These are phyloP conservation scores for Suillus brevipes DNA, from an alignment of 768 basidiomycete species.

Conservation along the genomic window DNA sequence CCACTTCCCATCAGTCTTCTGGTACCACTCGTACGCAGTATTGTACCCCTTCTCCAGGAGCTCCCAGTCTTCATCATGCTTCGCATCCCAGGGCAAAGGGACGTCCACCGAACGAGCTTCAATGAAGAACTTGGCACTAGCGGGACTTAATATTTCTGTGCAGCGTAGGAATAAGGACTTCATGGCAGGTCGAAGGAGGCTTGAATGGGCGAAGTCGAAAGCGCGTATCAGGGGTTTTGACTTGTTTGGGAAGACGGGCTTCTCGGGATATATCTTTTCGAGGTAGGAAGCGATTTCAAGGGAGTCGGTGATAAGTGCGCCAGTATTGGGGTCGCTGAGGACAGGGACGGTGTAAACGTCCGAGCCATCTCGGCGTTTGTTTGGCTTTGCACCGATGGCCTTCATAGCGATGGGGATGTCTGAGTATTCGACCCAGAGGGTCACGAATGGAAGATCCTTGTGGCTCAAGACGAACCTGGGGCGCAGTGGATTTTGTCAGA, in stretches of 20 bases:
- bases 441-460: constrained; percentile 36
- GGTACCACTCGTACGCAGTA: constrained; percentile 23
- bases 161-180: constrained; percentile 23
- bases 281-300: constrained; percentile 37
- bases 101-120: constrained; percentile 32
- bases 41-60: constrained; percentile 17
- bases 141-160: constrained; percentile 31
- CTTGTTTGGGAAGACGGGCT: constrained; percentile 26
- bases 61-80: constrained; percentile 30
- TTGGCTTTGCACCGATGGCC: constrained; percentile 27
- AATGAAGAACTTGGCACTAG: constrained; percentile 40
- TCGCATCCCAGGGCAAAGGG: constrained; percentile 39
- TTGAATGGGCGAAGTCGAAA: constrained; percentile 11
- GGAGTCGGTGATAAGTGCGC: constrained; percentile 32
- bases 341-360: constrained; percentile 35
- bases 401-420: constrained; percentile 31
- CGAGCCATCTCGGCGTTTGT: constrained; percentile 18
- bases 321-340: constrained; percentile 34
- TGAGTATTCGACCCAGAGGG: constrained; percentile 36
- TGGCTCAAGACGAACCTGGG: constrained; percentile 33
- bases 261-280: constrained; percentile 36
- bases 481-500: not conserved
- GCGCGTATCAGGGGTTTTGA: constrained; percentile 26
- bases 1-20: constrained; percentile 21
- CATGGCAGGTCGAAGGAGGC: constrained; percentile 5